Conservation (phyloP, 2,329 filamentous ascomycete genomes). For the Sporothrix globosa region DNA sequence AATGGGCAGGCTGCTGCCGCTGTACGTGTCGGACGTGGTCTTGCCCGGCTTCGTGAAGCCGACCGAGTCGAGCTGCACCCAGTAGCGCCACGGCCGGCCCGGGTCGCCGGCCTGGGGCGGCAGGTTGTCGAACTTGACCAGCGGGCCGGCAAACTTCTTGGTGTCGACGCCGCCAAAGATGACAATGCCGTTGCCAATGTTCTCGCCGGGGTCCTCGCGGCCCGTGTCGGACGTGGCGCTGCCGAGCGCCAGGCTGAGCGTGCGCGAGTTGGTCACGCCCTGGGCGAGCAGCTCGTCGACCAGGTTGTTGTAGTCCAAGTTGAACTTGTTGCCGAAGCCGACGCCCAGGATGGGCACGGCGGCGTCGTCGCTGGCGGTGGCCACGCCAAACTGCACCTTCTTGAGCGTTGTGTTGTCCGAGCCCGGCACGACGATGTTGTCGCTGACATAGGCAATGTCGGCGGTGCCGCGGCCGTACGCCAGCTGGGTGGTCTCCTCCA, state of each 20-base stretch:
- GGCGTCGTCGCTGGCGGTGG: conserved; percentile 50
- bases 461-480: conserved; percentile 53
- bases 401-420: conserved; percentile 46
- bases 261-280: conserved; percentile 50
- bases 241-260: conserved; percentile 45
- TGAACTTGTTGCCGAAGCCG: conserved; percentile 57
- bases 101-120: conserved; percentile 39
- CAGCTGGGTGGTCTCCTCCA: conserved; percentile 43
- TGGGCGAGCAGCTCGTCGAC: conserved; percentile 52
- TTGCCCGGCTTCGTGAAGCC: conserved; percentile 43
- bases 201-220: conserved; percentile 25
- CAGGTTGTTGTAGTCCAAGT: conserved; percentile 50
- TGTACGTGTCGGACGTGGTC: conserved; percentile 33
- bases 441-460: conserved; percentile 48
- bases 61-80: conserved; percentile 48
- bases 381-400: conserved; percentile 63
- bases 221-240: conserved; percentile 34
- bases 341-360: conserved; percentile 68
- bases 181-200: conserved; percentile 40
- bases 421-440: conserved; percentile 44
- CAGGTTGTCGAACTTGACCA: conserved; percentile 41
- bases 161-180: conserved; percentile 55
- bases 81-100: conserved; percentile 44
- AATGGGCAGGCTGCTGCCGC: conserved; percentile 48
- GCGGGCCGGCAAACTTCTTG: conserved; percentile 49